Conservation (phyloP, 345 rosid species). For the Sisymbrium altissimum region DNA sequence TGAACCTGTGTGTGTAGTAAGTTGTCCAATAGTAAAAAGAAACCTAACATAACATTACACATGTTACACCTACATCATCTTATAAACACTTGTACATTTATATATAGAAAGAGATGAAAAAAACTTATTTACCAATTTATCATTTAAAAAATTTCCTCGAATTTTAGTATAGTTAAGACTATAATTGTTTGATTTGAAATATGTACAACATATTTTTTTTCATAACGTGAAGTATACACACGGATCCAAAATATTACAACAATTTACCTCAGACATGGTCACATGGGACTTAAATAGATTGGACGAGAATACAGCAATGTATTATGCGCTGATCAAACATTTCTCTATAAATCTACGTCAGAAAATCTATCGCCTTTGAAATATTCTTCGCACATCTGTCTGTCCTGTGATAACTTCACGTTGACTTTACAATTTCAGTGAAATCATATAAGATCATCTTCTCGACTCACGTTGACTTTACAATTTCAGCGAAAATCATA, state of each 20-base stretch:
- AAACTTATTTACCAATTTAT: background rate
- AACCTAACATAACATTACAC: background rate
- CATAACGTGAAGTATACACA: background rate
- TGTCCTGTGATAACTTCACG: background rate
- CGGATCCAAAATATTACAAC: background rate
- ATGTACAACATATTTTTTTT: background rate
- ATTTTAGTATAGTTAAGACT: background rate
- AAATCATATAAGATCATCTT: background rate
- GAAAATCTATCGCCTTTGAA: background rate
- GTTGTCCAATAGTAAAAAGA: background rate
- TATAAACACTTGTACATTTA: background rate
- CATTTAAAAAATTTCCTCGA: background rate
- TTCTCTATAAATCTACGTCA: background rate
- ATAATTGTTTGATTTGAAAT: background rate
- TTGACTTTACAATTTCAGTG: background rate
- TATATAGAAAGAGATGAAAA: background rate
- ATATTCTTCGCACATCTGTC: background rate
- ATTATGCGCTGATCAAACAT: background rate
- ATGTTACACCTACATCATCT: background rate
- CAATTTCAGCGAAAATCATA: background rate
- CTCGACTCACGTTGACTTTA: background rate
- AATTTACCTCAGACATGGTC: background rate
- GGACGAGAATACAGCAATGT: background rate
- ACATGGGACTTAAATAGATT: background rate
- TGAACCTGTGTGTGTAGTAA: slow-evolving; percentile 2